These are phyloP conservation scores for Aspergillus sp. DNA, from an alignment of 2,329 filamentous ascomycete genomes.

Conservation along the genomic window DNA sequence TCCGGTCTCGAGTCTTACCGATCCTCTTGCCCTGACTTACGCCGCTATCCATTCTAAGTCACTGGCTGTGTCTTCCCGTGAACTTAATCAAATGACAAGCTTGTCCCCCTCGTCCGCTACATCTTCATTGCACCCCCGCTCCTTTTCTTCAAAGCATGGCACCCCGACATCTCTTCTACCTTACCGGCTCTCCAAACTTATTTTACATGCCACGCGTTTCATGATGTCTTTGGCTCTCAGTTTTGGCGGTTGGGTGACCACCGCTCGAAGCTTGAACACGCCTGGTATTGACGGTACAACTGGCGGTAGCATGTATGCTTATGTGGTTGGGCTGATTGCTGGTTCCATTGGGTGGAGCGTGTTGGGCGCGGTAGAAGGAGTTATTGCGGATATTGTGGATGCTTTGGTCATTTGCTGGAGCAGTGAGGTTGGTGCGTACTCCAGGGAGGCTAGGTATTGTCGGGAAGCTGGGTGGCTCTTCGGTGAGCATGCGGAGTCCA, in stretches of 20 bases:
- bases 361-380: slow-evolving; percentile 80
- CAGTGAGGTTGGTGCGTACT: slow-evolving; percentile 66
- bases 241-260: slow-evolving; percentile 94
- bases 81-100: slow-evolving; percentile 73
- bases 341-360: slow-evolving; percentile 93
- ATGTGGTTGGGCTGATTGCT: slow-evolving; percentile 84
- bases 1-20: slow-evolving; percentile 75
- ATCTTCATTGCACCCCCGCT: slow-evolving; percentile 49
- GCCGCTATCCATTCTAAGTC: slow-evolving; percentile 87
- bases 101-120: slow-evolving; percentile 61
- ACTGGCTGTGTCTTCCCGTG: slow-evolving; percentile 66
- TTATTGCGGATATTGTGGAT: slow-evolving; percentile 78
- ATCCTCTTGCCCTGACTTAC: slow-evolving; percentile 86
- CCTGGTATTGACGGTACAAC: slow-evolving; percentile 40
- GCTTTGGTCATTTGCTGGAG: slow-evolving; percentile 89
- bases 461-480: slow-evolving; percentile 86
- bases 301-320: slow-evolving; percentile 83
- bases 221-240: slow-evolving; percentile 86
- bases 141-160: slow-evolving; percentile 35
- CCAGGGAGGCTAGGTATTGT: slow-evolving; percentile 64
- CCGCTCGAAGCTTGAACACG: slow-evolving; percentile 67
- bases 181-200: slow-evolving; percentile 82
- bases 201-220: slow-evolving; percentile 82
- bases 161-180: slow-evolving; percentile 57
- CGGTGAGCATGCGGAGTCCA: slow-evolving; percentile 45